Conservation (phyloP, 108 stramenopile species). For the Cyclotella cryptica region DNA sequence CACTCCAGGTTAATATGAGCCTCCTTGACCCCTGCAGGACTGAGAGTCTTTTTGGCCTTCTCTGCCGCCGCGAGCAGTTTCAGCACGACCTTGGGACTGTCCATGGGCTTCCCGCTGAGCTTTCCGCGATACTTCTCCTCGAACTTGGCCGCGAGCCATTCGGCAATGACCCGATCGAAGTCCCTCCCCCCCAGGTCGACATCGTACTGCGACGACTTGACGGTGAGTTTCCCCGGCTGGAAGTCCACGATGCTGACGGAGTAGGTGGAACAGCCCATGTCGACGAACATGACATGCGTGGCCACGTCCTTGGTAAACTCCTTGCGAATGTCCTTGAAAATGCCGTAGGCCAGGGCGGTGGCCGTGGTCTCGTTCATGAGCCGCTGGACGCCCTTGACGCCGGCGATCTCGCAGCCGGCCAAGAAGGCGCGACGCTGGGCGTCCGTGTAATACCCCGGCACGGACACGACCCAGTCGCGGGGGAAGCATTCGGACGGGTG, state of each 20-base stretch:
- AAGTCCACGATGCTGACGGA: conserved; percentile 93
- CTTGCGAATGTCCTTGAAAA: conserved; percentile 96
- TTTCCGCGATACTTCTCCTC: conserved; percentile 86
- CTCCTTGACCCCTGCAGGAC: conserved; percentile 95
- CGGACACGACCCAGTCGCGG: conserved; percentile 93
- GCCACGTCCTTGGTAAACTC: conserved; percentile 82
- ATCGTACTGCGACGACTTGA: conserved; percentile 87
- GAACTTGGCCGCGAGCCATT: conserved; percentile 92
- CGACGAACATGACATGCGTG: conserved; percentile 92
- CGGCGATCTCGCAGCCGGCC: conserved; percentile 91
- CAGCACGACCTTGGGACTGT: conserved; percentile 85
- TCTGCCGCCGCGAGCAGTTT: conserved; percentile 95
- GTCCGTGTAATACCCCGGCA: conserved; percentile 96
- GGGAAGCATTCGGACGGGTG: conserved; percentile 63
- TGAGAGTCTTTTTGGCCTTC: conserved; percentile 98
- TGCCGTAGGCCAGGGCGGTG: conserved; percentile 97
- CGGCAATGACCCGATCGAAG: conserved; percentile 91
- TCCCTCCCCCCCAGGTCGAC: conserved; percentile 91
- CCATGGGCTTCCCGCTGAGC: conserved; percentile 77
- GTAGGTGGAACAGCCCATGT: conserved; percentile 93
- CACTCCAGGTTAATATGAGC: conserved; percentile 94
- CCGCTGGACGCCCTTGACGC: conserved; percentile 88
- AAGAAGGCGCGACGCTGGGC: conserved; percentile 91
- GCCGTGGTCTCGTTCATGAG: conserved; percentile 97
- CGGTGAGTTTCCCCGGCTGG: conserved; percentile 89